phyloP scores from a whole-genome alignment of 192 early-diverging fungal genomes.

The Backusella sp. region DNA sequence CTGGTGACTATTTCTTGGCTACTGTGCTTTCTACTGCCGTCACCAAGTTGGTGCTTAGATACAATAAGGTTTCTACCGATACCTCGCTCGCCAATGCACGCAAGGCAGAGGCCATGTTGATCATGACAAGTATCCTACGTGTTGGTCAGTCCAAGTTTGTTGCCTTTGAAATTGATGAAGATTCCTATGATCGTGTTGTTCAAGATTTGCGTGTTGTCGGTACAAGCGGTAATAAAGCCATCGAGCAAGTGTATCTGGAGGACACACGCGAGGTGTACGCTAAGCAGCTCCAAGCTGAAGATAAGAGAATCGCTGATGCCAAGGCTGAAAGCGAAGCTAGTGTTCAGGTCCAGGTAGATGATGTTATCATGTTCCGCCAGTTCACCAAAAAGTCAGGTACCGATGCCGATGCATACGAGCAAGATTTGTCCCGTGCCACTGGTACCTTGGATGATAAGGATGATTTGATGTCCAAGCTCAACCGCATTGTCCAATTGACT shows the following conservation, averaged over 20 bases:
- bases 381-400: constrained; percentile 70
- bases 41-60: constrained; percentile 89
- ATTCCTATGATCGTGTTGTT: constrained; percentile 91
- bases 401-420: constrained; percentile 78
- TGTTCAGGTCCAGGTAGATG: constrained; percentile 79
- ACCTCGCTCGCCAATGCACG: constrained; percentile 66
- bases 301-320: constrained; percentile 60
- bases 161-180: constrained; percentile 91
- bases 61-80: constrained; percentile 53
- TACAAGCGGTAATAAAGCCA: constrained; percentile 51
- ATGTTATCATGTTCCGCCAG: constrained; percentile 84
- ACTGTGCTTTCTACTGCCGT: constrained; percentile 87
- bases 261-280: constrained; percentile 61
- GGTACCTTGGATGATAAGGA: constrained; percentile 68
- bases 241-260: constrained; percentile 57
- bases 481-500: constrained; percentile 93
- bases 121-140: constrained; percentile 94
- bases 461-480: constrained; percentile 88
- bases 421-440: constrained; percentile 89
- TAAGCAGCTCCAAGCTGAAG: constrained; percentile 67
- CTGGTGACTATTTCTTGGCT: constrained; percentile 92
- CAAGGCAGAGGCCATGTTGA: constrained; percentile 96
- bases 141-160: constrained; percentile 89
- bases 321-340: constrained; percentile 66
- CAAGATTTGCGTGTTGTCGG: constrained; percentile 80